Evolutionary conservation across 768 basidiomycete genomes (phyloP), one percentile per base, ranked within the genome.

Genomic region (Hericium coralloides): DNA sequence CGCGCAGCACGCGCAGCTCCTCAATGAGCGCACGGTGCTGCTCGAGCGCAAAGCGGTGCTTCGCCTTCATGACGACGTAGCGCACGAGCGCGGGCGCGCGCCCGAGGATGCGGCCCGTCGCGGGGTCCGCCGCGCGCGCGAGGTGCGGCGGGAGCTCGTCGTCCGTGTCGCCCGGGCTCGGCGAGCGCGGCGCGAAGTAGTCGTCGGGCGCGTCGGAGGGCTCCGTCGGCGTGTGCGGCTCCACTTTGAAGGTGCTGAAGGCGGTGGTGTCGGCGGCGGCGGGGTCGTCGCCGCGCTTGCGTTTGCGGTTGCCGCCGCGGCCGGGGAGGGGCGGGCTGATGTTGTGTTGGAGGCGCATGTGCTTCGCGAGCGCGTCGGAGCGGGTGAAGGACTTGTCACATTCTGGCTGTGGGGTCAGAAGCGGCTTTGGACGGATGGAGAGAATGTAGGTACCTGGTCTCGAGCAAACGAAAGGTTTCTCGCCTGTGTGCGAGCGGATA

Each of bases 331-430:
- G 87, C 0, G 87, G 84, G 2, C 77, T 77, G 66, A 89, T 83
- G 63, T 87, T 85, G 71, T 93, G 89, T 65, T 94, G 89, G 36
- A 89, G 82, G 23, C 92, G 85, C 82, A 93, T 87, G 69, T 97
- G 94, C 67, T 95, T 95, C 20, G 85, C 85, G 18, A 95, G 82
- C 9, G 94, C 92, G 71, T 97, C 94, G 1, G 92, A 92, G 45
- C 94, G 92, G 9, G 93, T 94, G 70, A 98, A 98, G 0, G 90
- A 87, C 65, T 92, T 94, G 75, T 92, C 91, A 67, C 95, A 98
- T 73, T 94, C 94, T 95, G 64, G 23, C 31, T 1, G 39, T 31
- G 17, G 18, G 8, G 38, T 49, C 3, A 15, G 0, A 7, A 7
- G 37, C 17, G 37, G 31, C 2, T 22, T 31, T 18, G 55, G 6